A percentile compares a stretch with the other conserved stretches of the same genome.
These are phyloP conservation scores for Fonsecaea pugnacius DNA, from an alignment of 2,329 filamentous ascomycete species.

Conservation along the genomic window DNA sequence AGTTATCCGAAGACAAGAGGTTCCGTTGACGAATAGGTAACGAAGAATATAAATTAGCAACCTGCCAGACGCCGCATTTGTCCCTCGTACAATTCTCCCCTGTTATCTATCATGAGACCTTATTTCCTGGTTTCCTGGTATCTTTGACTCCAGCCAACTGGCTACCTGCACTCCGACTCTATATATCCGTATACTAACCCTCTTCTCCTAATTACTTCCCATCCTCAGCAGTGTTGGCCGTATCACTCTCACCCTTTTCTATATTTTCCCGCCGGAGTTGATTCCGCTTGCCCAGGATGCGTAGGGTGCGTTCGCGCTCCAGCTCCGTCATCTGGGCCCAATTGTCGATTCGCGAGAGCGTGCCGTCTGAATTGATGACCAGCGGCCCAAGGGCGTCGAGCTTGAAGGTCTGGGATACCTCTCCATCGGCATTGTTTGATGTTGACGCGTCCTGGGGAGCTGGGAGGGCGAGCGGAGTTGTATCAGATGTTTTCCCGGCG, in stretches of 20 bases:
- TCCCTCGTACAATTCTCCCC: too few species aligned
- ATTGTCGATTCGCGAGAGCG: constrained; percentile 12
- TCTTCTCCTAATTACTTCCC: background rate
- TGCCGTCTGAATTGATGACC: constrained; percentile 13
- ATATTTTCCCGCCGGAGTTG: constrained; percentile 9
- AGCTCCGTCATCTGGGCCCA: constrained; percentile 10
- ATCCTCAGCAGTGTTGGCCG: background rate
- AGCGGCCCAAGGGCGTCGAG: constrained; percentile 2
- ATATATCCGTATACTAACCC: background rate
- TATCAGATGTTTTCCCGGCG: background rate
- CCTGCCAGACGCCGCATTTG: too few species aligned
- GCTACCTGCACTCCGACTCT: background rate
- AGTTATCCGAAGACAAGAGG: background rate
- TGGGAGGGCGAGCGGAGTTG: background rate
- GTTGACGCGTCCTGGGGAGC: background rate
- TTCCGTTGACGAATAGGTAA: background rate
- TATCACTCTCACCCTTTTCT: background rate
- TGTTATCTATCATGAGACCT: too few species aligned
- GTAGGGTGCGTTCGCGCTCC: constrained; percentile 10
- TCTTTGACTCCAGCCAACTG: background rate
- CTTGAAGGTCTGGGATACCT: constrained; percentile 11
- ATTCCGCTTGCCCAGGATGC: constrained; percentile 15
- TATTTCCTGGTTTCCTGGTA: too few species aligned
- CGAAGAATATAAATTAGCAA: too few species aligned
- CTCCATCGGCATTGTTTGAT: background rate